Conservation (phyloP, 2,329 filamentous ascomycete genomes). For the Graphilbum fragrans region DNA sequence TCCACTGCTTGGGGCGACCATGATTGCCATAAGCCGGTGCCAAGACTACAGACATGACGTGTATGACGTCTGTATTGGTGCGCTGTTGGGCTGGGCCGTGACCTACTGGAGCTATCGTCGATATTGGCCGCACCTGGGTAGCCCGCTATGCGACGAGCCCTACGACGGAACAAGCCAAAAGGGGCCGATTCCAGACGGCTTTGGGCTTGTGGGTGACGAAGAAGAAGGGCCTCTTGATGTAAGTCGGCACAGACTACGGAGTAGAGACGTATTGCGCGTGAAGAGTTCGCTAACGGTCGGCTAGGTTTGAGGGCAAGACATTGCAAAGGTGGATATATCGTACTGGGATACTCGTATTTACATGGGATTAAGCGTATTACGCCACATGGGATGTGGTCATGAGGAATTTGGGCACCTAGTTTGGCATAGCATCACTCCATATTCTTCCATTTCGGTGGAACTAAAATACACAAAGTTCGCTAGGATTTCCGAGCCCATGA, state of each 20-base stretch:
- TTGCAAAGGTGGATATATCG: too few relatives aligned
- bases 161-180: constrained; percentile 29
- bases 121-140: constrained; percentile 47
- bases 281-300: too few relatives aligned
- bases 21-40: constrained; percentile 57
- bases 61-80: constrained; percentile 54
- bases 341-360: too few relatives aligned
- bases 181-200: neutral
- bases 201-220: constrained; percentile 16
- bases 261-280: too few relatives aligned
- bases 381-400: too few relatives aligned
- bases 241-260: constrained; percentile 15
- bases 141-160: constrained; percentile 42
- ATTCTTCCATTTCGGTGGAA: too few relatives aligned
- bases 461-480: too few relatives aligned
- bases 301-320: too few relatives aligned
- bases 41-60: constrained; percentile 63
- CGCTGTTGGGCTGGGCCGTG: constrained; percentile 44
- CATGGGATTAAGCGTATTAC: too few relatives aligned
- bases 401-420: too few relatives aligned
- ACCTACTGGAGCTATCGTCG: constrained; percentile 55
- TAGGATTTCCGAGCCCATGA: too few relatives aligned
- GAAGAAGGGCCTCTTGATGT: constrained; percentile 33
- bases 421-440: too few relatives aligned
- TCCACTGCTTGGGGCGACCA: constrained; percentile 49